Percentiles rank a stretch among this genome's conserved stretches.
Conservation (phyloP, 768 basidiomycete species). For the Hydnum rufescens region DNA sequence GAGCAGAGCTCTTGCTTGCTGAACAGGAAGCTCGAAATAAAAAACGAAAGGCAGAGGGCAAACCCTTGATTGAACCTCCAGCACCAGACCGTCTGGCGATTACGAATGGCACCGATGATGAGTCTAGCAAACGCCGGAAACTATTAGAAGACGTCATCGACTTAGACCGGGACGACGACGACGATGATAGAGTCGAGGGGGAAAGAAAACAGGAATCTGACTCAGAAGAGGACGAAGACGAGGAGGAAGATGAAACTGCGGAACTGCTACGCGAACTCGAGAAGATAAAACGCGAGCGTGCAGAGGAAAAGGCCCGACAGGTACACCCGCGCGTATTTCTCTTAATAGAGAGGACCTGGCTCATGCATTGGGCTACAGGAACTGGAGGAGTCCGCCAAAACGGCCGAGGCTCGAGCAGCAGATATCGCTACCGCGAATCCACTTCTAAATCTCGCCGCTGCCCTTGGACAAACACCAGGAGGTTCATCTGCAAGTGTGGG, state of each 20-base stretch:
- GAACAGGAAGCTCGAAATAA: slow-evolving; percentile 76
- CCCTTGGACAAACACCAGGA: slow-evolving; percentile 49
- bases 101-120: slow-evolving; percentile 31
- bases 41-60: slow-evolving; percentile 81
- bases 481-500: slow-evolving; percentile 55
- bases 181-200: slow-evolving; percentile 31
- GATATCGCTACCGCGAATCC: slow-evolving; percentile 81
- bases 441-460: slow-evolving; percentile 75
- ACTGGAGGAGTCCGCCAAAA: slow-evolving; percentile 45
- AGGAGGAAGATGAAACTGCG: slow-evolving; percentile 78
- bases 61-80: slow-evolving; percentile 17
- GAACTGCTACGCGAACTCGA: slow-evolving; percentile 92
- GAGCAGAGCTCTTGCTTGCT: slow-evolving; percentile 63
- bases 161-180: slow-evolving; percentile 78
- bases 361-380: slow-evolving; percentile 26
- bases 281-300: slow-evolving; percentile 91
- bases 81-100: slow-evolving; percentile 2
- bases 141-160: slow-evolving; percentile 70
- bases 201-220: slow-evolving; percentile 19
- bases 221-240: slow-evolving; percentile 11
- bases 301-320: slow-evolving; percentile 67
- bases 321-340: slow-evolving; percentile 12
- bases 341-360: not conserved
- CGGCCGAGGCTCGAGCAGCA: slow-evolving; percentile 35
- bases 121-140: slow-evolving; percentile 64